phyloP scores from a whole-genome alignment of 1,284 basidiomycete genomes.

The Rhodofomes roseus region DNA sequence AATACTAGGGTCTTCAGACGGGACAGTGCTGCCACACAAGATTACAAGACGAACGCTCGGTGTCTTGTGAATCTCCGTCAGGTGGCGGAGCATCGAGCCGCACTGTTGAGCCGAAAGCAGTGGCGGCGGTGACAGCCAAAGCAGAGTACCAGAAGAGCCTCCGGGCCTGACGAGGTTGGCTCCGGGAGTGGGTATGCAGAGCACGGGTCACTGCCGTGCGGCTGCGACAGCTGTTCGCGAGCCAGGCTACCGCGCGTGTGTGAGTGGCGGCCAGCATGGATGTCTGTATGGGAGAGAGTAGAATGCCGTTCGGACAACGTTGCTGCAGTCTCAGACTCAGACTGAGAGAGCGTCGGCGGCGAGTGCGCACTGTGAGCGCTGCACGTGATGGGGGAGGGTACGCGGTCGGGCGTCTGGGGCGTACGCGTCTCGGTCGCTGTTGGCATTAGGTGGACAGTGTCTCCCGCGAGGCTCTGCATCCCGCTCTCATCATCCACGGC shows the following conservation, averaged over 20 bases:
- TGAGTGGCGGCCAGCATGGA: background rate
- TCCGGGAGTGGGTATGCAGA: background rate
- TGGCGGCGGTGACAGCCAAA: conserved; percentile 31
- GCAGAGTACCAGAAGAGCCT: conserved; percentile 29
- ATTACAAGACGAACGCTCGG: conserved; percentile 17
- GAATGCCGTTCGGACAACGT: background rate
- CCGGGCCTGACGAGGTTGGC: conserved; percentile 7
- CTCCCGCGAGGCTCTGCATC: background rate
- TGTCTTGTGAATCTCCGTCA: conserved; percentile 15
- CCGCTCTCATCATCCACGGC: background rate
- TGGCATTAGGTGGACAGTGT: background rate
- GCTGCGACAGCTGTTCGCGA: conserved; percentile 4
- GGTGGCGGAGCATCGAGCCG: conserved; percentile 35
- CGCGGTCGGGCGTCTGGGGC: background rate
- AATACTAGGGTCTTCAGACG: background rate
- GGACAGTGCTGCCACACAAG: background rate
- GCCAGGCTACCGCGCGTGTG: conserved; percentile 1
- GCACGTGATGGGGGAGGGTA: background rate
- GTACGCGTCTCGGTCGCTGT: conserved; percentile 3
- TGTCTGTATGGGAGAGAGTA: background rate
- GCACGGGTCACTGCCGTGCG: conserved; percentile 12
- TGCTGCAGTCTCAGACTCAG: background rate
- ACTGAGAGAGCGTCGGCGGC: background rate
- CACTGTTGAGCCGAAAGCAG: conserved; percentile 27
- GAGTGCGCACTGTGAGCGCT: background rate